Evolutionary conservation across 768 basidiomycete species (phyloP), one percentile per base, ranked within the genome.

Genomic region (Jaapia argillacea): DNA sequence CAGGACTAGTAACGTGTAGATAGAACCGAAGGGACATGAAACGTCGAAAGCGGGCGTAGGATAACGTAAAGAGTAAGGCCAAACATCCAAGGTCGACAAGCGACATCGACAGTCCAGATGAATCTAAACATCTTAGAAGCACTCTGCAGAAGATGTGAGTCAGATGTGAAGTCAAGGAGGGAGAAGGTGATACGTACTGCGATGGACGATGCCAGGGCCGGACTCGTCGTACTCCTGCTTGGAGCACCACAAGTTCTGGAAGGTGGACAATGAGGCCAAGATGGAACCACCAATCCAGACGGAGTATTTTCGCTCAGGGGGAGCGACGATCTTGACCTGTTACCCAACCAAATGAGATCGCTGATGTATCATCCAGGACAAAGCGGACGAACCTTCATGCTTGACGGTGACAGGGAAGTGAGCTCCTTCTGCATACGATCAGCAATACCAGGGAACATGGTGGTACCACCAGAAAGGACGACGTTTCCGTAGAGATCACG

Each of bases 351-450:
- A 7, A 36, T 10, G 24, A 42, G 6, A 36, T 44, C 13, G 39
- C 39, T 41, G 26, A 42, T 12, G 31, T 33, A 33, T 10, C 31
- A 16, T 33, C 31, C 20, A 7, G 12, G 33, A 21, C 26, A 23
- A 16, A 7, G 0, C n/a, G 36, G 12, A 22, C 16, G 22, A 59
- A 70, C 74, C 79, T 91, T 93, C 85, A 93, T 85, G 67, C 83
- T 87, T 45, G 85, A 75, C 22, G 91, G 90, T 44, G 85, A 75
- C 52, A 92, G 72, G 18, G 81, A 69, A 18, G 85, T 85, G 60
- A 94, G 71, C 68, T 94, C 90, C 74, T 90, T 91, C 64, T 89
- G 85, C 87, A 94, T 88, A 56, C 91, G 85, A 66, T 94, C 91
- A 53, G 89, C 79, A 55, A 94, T 92, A 71, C 90, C 91, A 53